These are phyloP conservation scores for Rhodotorula diobovata DNA, from an alignment of 768 basidiomycete species.

Conservation along the genomic window DNA sequence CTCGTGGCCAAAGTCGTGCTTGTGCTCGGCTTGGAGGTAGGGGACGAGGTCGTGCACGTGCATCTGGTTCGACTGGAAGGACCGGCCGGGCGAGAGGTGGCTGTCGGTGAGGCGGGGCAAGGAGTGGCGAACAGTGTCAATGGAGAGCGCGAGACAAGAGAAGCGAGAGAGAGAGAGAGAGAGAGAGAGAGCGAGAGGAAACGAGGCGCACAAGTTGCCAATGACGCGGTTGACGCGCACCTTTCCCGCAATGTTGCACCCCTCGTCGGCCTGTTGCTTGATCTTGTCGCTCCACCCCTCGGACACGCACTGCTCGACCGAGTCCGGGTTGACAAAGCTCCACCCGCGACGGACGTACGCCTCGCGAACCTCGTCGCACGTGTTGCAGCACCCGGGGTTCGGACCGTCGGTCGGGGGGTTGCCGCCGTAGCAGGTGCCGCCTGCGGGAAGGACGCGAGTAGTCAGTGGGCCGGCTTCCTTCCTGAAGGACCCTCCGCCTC, in stretches of 20 bases:
- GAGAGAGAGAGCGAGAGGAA: background rate
- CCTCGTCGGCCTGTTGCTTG: conserved; percentile 84
- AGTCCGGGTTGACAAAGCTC: conserved; percentile 86
- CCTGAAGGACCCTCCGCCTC: too few relatives aligned
- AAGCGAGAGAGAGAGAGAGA: too few relatives aligned
- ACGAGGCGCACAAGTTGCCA: conserved; percentile 21
- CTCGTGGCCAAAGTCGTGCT: conserved; percentile 87
- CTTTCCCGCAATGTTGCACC: conserved; percentile 86
- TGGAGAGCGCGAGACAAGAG: background rate
- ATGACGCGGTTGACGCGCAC: conserved; percentile 90
- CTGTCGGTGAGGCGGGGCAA: conserved; percentile 64
- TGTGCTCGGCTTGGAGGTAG: conserved; percentile 79
- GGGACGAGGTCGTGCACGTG: conserved; percentile 86
- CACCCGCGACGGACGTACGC: conserved; percentile 87
- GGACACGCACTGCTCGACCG: conserved; percentile 83
- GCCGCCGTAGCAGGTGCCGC: conserved; percentile 94
- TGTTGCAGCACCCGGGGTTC: conserved; percentile 79
- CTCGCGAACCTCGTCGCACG: conserved; percentile 88
- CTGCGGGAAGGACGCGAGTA: conserved; percentile 47
- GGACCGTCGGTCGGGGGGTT: conserved; percentile 54
- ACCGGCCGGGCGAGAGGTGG: conserved; percentile 86
- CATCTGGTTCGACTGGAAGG: conserved; percentile 80
- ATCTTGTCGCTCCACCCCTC: conserved; percentile 96
- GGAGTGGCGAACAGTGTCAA: background rate
- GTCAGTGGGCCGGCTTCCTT: too few relatives aligned